Evolutionary conservation across 208 protist species (phyloP).

Genomic region (Trypanosoma melophagium): DNA sequence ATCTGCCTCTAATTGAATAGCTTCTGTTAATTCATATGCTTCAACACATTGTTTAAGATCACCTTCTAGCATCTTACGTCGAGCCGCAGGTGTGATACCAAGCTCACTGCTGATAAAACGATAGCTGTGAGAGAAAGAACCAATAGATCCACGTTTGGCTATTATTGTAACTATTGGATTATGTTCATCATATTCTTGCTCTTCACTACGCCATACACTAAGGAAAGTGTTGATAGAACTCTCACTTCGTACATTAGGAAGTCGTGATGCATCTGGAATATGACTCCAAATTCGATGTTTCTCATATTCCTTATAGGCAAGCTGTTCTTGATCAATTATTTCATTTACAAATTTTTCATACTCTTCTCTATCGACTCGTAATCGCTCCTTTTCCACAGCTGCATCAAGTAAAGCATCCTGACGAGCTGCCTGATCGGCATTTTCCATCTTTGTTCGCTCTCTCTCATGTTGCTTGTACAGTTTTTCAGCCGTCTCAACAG

Average conservation of each 20-base stretch:
- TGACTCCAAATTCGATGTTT: constrained; percentile 79
- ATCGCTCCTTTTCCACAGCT: constrained; percentile 58
- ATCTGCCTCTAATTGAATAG: constrained; percentile 68
- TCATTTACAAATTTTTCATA: constrained; percentile 40
- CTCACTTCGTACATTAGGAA: constrained; percentile 76
- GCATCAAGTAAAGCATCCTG: constrained; percentile 49
- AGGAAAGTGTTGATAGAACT: constrained; percentile 91
- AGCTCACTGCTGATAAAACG: constrained; percentile 48
- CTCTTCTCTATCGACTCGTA: constrained; percentile 50
- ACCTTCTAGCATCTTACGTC: constrained; percentile 43
- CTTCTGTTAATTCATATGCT: constrained; percentile 69
- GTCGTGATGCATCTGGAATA: constrained; percentile 64
- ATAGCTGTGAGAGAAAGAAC: not conserved
- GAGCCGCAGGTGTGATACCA: constrained; percentile 41
- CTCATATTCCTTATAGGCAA: constrained; percentile 71
- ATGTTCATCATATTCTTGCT: constrained; percentile 37
- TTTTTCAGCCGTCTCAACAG: constrained; percentile 54
- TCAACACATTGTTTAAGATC: constrained; percentile 71
- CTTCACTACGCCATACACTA: constrained; percentile 65
- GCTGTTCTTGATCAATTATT: constrained; percentile 44
- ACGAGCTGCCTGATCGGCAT: constrained; percentile 50
- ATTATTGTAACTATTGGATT: constrained; percentile 40
- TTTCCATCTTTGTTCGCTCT: constrained; percentile 51
- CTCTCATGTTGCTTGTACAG: constrained; percentile 85
- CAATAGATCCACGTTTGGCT: constrained; percentile 4